Percentiles rank a stretch among this genome's conserved stretches.
Conservation (phyloP, 139 green algal species). For the Asterochloris erici region DNA sequence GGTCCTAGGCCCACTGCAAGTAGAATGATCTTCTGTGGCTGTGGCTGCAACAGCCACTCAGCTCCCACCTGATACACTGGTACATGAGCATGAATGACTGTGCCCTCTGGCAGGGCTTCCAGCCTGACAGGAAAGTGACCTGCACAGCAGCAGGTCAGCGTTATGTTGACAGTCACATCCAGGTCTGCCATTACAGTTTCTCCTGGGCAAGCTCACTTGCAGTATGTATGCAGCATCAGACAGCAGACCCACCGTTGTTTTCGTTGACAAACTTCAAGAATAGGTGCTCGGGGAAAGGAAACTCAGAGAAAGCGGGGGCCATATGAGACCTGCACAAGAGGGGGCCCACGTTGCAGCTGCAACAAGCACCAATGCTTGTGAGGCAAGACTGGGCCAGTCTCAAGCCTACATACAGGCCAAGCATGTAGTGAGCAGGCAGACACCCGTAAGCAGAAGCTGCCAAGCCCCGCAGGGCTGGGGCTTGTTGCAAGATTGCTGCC, state of each 20-base stretch:
- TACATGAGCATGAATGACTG: constrained; percentile 61
- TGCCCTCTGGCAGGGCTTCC: constrained; percentile 84
- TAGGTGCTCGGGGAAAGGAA: constrained; percentile 74
- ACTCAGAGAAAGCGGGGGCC: constrained; percentile 53
- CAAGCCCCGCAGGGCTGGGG: not conserved
- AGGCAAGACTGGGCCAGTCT: not conserved
- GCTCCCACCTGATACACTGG: constrained; percentile 75
- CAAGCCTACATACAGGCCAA: not conserved
- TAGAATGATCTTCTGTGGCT: not conserved
- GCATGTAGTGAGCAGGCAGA: no score
- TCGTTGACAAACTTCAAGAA: constrained; percentile 82
- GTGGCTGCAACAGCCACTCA: not conserved
- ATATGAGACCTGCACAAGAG: constrained; percentile 58
- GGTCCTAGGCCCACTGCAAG: not conserved
- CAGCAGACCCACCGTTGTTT: constrained; percentile 63
- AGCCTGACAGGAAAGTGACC: constrained; percentile 86
- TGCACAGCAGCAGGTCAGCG: constrained; percentile 14
- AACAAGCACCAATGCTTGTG: no score
- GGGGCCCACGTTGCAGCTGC: not conserved
- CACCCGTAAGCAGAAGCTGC: not conserved
- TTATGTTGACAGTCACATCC: no score
- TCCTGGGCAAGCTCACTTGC: not conserved
- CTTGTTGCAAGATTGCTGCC: no score
- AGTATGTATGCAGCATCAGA: no score
- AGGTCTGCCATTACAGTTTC: no score